Conservation (phyloP, 352 stramenopile species). For the Pythium brassicae region DNA sequence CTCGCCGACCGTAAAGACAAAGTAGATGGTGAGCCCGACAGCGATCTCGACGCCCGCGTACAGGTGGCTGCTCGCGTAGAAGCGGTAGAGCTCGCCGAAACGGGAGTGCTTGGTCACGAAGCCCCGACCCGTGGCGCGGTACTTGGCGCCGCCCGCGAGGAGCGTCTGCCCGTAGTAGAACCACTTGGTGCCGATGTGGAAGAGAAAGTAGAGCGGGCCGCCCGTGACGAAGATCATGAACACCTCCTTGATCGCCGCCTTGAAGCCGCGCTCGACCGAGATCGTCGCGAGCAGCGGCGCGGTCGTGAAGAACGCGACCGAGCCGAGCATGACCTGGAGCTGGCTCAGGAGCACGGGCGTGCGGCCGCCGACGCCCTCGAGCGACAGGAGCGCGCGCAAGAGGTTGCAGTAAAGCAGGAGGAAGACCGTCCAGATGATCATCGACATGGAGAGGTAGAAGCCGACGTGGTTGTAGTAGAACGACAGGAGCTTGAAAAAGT, state of each 20-base stretch:
- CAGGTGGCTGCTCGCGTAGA: constrained; percentile 97
- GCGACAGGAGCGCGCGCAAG: constrained; percentile 88
- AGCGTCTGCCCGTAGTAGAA: constrained; percentile 99
- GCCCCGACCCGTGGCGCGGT: constrained; percentile 95
- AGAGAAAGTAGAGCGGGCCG: constrained; percentile 98
- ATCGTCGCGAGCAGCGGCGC: constrained; percentile 97
- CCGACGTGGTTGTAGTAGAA: constrained; percentile 99
- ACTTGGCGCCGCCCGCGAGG: constrained; percentile 97
- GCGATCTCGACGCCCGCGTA: constrained; percentile 94
- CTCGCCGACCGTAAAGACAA: constrained; percentile 88
- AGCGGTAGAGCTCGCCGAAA: constrained; percentile 98
- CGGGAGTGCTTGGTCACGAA: constrained; percentile 98
- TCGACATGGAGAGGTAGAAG: constrained; percentile 97
- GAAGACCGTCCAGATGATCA: constrained; percentile 98
- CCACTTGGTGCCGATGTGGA: constrained; percentile 99
- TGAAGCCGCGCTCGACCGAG: constrained; percentile 97
- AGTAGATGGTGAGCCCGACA: constrained; percentile 92
- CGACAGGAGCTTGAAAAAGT: constrained; percentile 98
- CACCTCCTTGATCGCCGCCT: constrained; percentile 89
- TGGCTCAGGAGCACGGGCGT: constrained; percentile 92
- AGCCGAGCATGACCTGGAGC: constrained; percentile 96
- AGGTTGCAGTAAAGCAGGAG: constrained; percentile 96
- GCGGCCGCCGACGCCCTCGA: constrained; percentile 90
- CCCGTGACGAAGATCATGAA: constrained; percentile 96
- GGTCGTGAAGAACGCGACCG: constrained; percentile 96